phyloP scores from a whole-genome alignment of 371 early-diverging fungal genomes.

The Rhizopus microsporus region DNA sequence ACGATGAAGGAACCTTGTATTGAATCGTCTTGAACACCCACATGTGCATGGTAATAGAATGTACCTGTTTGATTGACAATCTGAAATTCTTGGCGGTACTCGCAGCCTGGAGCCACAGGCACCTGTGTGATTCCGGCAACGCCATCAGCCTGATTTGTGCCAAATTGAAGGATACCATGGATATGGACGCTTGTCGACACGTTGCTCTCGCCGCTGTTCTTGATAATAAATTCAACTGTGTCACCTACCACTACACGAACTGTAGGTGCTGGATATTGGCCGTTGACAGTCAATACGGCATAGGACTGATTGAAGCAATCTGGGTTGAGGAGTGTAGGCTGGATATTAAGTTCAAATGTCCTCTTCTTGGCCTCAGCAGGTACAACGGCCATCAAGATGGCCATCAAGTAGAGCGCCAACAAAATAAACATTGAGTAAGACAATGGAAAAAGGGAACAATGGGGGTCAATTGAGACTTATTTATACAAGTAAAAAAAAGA shows the following conservation, averaged over 20 bases:
- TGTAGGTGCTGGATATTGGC: constrained; percentile 47
- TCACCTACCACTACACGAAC: constrained; percentile 41
- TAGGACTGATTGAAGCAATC: constrained; percentile 28
- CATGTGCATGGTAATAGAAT: constrained; percentile 55
- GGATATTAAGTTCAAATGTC: constrained; percentile 23
- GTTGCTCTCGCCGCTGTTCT: constrained; percentile 25
- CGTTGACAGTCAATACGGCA: constrained; percentile 32
- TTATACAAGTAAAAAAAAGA: not conserved
- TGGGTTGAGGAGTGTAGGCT: constrained; percentile 21
- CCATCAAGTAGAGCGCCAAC: not conserved
- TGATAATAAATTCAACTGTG: constrained; percentile 34
- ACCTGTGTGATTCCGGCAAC: constrained; percentile 59
- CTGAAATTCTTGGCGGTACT: constrained; percentile 48
- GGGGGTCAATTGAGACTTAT: not conserved
- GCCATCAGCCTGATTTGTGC: constrained; percentile 49
- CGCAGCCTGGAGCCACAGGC: constrained; percentile 49
- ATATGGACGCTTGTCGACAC: constrained; percentile 36
- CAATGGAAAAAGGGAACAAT: not conserved
- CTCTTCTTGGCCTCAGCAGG: not conserved
- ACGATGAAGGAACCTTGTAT: constrained; percentile 52
- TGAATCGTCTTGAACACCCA: constrained; percentile 45
- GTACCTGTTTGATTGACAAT: constrained; percentile 49
- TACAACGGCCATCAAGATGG: not conserved
- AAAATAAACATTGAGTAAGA: not conserved
- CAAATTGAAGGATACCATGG: constrained; percentile 46